Evolutionary conservation across 352 stramenopile species (phyloP), one percentile per base, ranked within the genome.

Genomic region (Globisporangium okanoganense): DNA sequence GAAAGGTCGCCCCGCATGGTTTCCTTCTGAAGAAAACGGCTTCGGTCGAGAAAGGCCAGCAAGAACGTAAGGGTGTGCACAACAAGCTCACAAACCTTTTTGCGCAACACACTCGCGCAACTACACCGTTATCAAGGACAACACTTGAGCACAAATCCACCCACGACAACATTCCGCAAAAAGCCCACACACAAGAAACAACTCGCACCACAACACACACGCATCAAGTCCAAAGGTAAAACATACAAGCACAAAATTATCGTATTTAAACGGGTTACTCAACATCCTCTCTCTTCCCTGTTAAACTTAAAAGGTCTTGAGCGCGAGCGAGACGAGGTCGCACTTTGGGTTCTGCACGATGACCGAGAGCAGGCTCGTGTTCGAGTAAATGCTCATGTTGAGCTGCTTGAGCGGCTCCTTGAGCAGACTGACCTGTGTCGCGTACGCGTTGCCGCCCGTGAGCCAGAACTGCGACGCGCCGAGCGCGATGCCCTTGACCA

Each of bases 391-490:
- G 57, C 58, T 75, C 51, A 78, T 73, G 52, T 75, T 72, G 47
- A 78, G 59, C 3, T 56, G 18, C 33, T 55, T 36, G 12, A 78
- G 44, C 3, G 67, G 67, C 14, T 64, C 57, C 22, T 59, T 33
- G 33, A 78, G 49, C 14, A 73, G 36, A 8, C 24, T 38, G 10
- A 65, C 58, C 31, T 65, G 18, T 5, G 68, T 71, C 33, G 64
- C 52, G 52, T 65, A 62, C 49, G 63, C 44, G 49, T 72, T 68
- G 35, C 22, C 69, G 58, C 78, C 77, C 9, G 68, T 67, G 62
- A 87, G 78, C 62, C 70, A 82, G 57, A 87, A 85, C 61, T 87
- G 74, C 18, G 74, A 68, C 10, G 58, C 76, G 22, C 53, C 64
- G 16, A 41, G 51, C 14, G 78, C 50, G 22, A 89, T 59, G 18